phyloP scores from a whole-genome alignment of 805 yeast species.

The Metschnikowia reukaufii region DNA sequence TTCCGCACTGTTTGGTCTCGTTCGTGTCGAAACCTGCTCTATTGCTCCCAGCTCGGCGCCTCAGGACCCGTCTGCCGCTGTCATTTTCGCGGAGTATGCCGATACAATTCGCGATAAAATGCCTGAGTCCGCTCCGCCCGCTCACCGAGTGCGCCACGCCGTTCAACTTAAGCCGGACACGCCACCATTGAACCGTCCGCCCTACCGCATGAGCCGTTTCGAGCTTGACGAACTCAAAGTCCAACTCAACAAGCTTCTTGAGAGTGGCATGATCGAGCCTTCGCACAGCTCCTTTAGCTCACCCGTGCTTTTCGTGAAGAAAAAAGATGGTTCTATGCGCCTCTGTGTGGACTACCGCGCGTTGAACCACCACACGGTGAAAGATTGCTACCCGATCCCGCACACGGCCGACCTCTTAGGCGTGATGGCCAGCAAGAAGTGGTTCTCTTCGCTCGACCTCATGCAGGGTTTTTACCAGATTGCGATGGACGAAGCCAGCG shows the following conservation, averaged over 20 bases:
- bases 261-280: not conserved
- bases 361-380: constrained; percentile 1
- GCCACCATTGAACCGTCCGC: constrained; percentile 1
- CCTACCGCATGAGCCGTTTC: not conserved
- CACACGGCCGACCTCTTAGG: constrained; percentile 2
- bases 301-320: no score
- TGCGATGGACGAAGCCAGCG: constrained; percentile 1
- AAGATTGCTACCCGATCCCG: constrained; percentile 4
- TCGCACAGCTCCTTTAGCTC: not conserved
- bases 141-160: not conserved
- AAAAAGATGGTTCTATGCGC: not conserved
- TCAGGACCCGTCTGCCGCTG: not conserved
- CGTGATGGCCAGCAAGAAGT: not conserved
- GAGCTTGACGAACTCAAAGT: constrained; percentile 1
- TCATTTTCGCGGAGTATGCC: not conserved
- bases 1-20: not conserved
- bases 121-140: not conserved
- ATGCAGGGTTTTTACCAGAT: constrained; percentile 8
- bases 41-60: not conserved
- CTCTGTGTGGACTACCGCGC: not conserved
- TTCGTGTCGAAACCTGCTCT: not conserved
- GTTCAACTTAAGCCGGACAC: constrained; percentile 1
- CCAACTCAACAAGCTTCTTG: not conserved
- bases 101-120: not conserved
- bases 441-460: constrained; percentile 6